Conservation (phyloP, 108 stramenopile genomes). For the Parietichytrium sp. region DNA sequence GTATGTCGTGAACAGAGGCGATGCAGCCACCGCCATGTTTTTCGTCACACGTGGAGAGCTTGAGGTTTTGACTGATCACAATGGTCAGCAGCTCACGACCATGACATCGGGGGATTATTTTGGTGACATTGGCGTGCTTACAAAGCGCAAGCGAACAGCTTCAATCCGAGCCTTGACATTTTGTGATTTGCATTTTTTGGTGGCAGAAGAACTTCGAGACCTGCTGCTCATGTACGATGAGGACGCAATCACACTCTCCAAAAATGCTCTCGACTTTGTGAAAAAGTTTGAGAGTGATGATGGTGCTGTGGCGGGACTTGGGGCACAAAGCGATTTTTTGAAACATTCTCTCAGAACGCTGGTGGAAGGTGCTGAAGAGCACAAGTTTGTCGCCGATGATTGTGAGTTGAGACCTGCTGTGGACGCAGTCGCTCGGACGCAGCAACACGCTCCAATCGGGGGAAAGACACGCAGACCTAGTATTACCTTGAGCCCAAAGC, state of each 20-base stretch:
- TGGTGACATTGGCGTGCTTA: constrained; percentile 26
- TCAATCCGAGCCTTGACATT: constrained; percentile 4
- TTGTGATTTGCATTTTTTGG: constrained; percentile 20
- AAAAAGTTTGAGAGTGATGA: no score
- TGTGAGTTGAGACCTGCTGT: no score
- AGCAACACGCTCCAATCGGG: no score
- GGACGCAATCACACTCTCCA: neutral
- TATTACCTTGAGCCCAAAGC: no score
- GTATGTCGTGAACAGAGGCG: constrained; percentile 30
- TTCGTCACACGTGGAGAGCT: constrained; percentile 10
- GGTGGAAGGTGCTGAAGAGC: no score
- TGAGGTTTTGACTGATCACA: neutral
- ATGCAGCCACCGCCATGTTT: constrained; percentile 12
- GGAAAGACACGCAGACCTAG: no score
- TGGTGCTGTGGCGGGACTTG: no score
- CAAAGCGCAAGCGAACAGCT: constrained; percentile 10
- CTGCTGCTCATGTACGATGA: constrained; percentile 4
- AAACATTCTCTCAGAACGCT: no score
- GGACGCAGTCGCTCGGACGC: no score
- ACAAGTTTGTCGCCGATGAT: no score
- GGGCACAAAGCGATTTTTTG: no score
- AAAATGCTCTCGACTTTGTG: constrained; percentile 29
- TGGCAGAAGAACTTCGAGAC: constrained; percentile 19
- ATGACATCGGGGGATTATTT: neutral
- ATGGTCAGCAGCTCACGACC: neutral